Base-by-base conservation (phyloP, 805 yeast species). In the Spathaspora gorwiae region DNA sequence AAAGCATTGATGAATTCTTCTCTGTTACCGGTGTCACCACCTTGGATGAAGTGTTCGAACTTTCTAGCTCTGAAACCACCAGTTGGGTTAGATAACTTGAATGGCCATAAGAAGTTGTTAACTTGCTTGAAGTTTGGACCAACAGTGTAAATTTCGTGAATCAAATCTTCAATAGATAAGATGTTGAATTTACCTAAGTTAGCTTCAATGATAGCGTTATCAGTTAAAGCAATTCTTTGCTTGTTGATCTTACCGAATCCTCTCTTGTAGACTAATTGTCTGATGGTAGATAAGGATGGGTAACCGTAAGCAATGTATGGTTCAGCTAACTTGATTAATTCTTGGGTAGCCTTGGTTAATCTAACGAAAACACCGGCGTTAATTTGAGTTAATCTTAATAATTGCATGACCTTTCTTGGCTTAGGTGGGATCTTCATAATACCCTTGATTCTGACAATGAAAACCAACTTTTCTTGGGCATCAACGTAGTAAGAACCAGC, bases 91-190 rank as follows among this genome's bases (percentile, higher is more conserved):
- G 96, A 87, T 73, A 89, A 83, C 80, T 87, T 83, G 92, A 89
- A 89, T 79, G 96, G 96, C 95, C 95, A 88, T 77, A 89, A 81
- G 83, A 89, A 89, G 95, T 88, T 89, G 90, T 87, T 87, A 66
- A 87, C 96, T 81, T 89, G 96, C 81, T 89, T 89, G 90, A 89
- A 89, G 90, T 89, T 89, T 75, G 96, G 96, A 76, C 96, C 96
- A 72, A 88, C 96, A 57, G 95, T 82, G 87, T 79, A 84, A 66
- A 89, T 84, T 81, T 89, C 96, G 84, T 89, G 96, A 77, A 89
- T 86, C 79, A 89, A 82, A 75, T 89, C 96, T 78, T 89, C 96
- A 62, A 89, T 72, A 59, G 94, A 89, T 68, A 78, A 80, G 73
- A 89, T 84, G 81, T 96, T 95, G 86, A 81, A 89, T 79, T 87